These are phyloP conservation scores for Phaseolus lunatus DNA, from an alignment of 306 rosid species.

Conservation along the genomic window DNA sequence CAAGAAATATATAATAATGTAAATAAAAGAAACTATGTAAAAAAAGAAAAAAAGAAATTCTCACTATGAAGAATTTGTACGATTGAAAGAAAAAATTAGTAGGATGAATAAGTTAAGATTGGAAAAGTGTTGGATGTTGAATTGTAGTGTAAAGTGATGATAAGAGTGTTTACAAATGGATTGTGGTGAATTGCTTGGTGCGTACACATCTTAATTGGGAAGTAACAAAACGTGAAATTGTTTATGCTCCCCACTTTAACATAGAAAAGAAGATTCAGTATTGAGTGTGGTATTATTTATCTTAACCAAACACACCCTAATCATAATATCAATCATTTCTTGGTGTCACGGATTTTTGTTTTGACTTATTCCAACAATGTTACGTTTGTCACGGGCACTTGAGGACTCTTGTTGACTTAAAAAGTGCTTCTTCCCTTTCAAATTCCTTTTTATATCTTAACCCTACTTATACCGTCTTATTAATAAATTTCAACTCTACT, in stretches of 20 bases:
- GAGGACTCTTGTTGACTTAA: conserved; percentile 46
- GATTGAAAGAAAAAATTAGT: background rate
- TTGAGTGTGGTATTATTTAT: background rate
- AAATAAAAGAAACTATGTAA: too few relatives aligned
- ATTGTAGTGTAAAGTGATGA: background rate
- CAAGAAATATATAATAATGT: too few relatives aligned
- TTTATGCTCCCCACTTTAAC: conserved; percentile 16
- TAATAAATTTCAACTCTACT: background rate
- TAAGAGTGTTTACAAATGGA: conserved; percentile 7
- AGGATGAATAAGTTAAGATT: too few relatives aligned
- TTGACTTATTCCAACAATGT: conserved; percentile 32
- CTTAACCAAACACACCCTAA: conserved; percentile 30
- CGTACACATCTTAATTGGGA: conserved; percentile 44
- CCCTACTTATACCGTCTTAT: conserved; percentile 14
- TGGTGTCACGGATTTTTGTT: conserved; percentile 39
- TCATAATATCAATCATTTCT: conserved; percentile 44
- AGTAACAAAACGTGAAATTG: conserved; percentile 24
- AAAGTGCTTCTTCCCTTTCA: conserved; percentile 26
- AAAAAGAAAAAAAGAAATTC: too few relatives aligned
- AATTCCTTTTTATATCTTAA: conserved; percentile 22
- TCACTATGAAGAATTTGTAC: too few relatives aligned
- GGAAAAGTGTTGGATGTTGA: background rate
- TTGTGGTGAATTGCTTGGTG: conserved; percentile 41
- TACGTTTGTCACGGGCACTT: conserved; percentile 43
- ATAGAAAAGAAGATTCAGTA: conserved; percentile 4